Percentiles rank a stretch among this genome's conserved stretches.
Evolutionary conservation across 768 basidiomycete species (phyloP).

Genomic region (Lactarius hengduanensis): DNA sequence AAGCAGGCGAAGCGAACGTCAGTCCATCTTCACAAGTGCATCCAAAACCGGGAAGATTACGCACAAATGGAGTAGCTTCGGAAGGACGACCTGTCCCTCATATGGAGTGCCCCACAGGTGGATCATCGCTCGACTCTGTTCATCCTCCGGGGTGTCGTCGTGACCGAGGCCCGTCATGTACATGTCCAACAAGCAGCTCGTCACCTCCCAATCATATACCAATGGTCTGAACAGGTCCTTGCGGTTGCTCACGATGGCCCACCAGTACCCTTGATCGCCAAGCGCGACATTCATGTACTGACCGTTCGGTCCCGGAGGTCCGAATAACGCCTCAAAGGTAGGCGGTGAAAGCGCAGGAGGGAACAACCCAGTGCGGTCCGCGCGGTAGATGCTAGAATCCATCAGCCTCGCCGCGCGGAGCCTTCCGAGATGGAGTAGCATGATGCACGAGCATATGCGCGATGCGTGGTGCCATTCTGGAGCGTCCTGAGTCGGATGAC

Average conservation of each 20-base stretch:
- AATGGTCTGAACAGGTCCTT: conserved; percentile 44
- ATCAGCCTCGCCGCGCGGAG: conserved; percentile 46
- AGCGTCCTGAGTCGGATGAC: conserved; percentile 43
- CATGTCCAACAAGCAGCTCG: conserved; percentile 48
- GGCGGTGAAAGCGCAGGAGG: conserved; percentile 41
- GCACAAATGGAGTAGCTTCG: conserved; percentile 52
- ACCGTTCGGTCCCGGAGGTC: conserved; percentile 39
- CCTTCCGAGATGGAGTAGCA: conserved; percentile 50
- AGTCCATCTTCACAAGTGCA: not conserved
- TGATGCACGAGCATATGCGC: conserved; percentile 50
- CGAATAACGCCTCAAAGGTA: conserved; percentile 46
- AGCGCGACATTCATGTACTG: conserved; percentile 46
- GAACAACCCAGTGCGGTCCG: conserved; percentile 31
- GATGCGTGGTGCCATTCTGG: conserved; percentile 48
- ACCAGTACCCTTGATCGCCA: conserved; percentile 55
- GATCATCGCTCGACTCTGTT: conserved; percentile 39
- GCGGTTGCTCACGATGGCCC: conserved; percentile 49
- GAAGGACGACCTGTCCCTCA: conserved; percentile 43
- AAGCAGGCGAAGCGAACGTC: conserved; percentile 21
- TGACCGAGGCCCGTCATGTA: conserved; percentile 46
- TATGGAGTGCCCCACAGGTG: conserved; percentile 42
- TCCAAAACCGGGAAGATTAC: conserved; percentile 27
- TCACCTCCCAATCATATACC: conserved; percentile 48
- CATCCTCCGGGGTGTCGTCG: conserved; percentile 38
- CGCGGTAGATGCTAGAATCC: conserved; percentile 44